Evolutionary conservation across 1,284 basidiomycete genomes (phyloP), one percentile per base, ranked within the genome.

Genomic region (Nidula niveotomentosa): DNA sequence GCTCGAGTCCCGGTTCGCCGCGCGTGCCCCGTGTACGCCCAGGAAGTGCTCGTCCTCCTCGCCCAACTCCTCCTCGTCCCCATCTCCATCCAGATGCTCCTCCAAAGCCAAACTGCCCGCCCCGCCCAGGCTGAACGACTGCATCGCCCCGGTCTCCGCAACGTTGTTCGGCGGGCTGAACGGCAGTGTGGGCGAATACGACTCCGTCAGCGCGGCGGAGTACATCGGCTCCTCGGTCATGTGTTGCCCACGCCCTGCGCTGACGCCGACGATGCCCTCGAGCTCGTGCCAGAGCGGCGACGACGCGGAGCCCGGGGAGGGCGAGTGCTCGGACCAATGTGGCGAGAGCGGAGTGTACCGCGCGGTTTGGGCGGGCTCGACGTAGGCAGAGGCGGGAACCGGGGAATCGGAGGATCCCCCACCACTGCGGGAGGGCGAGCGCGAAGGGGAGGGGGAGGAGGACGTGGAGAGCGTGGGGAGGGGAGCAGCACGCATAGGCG

Each of bases 1-100:
- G 54, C 65, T 74, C 12, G 81, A 84, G 61, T 82, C 77, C 30
- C 81, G 69, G 53, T 79, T 76, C 9, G 69, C 34, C 15, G 30
- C 33, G 57, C 17, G 67, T 62, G 33, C 12, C 9, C 30, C 49
- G 12, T 47, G 44, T 1, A 58, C 54, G n/a, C 45, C 35, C 41
- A 58, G 50, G 35, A 58, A 54, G 15, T 50, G 52, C 35, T 49
- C 52, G 36, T 61, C 59, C 30, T 44, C 52, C 23, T 62, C 56
- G 15, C 56, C 23, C 3, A 30, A 30, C 30, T 30, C 30, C 2
- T 30, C 30, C 30, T 30, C 30, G 30, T 30, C 5, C 5, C 30
- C 5, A 30, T 30, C 30, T 30, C 5, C 30, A 30, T 30, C 30
- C 5, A 30, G 30, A 30, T 30, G 30, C 30, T 30, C 30, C 5